Conservation (phyloP, 768 basidiomycete genomes). For the Boletellus sp. region DNA sequence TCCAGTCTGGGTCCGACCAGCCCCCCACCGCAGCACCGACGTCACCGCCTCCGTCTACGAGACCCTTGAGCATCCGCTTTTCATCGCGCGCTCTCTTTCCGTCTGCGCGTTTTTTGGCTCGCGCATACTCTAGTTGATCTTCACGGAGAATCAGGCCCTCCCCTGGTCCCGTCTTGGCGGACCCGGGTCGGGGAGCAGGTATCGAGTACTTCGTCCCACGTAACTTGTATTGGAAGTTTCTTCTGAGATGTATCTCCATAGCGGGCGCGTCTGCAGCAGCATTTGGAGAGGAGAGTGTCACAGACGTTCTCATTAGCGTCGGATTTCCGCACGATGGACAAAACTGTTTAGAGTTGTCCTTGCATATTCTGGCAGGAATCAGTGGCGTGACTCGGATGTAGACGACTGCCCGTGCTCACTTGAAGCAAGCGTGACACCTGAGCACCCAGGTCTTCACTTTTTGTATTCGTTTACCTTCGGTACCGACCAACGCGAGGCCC, state of each 20-base stretch:
- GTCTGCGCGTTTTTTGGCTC: constrained; percentile 76
- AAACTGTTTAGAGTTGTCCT: constrained; percentile 91
- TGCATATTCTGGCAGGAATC: constrained; percentile 70
- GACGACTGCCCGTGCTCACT: constrained; percentile 58
- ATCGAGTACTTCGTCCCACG: constrained; percentile 93
- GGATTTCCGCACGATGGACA: constrained; percentile 97
- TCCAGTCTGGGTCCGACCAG: constrained; percentile 97
- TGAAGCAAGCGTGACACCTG: constrained; percentile 98
- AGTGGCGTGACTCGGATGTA: background rate
- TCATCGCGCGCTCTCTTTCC: constrained; percentile 76
- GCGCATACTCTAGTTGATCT: constrained; percentile 85
- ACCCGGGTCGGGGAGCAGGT: constrained; percentile 84
- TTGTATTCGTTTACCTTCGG: constrained; percentile 86
- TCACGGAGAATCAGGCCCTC: constrained; percentile 87
- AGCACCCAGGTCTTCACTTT: constrained; percentile 95
- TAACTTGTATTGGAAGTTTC: constrained; percentile 90
- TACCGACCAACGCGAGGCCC: constrained; percentile 83
- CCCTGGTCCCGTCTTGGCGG: constrained; percentile 78
- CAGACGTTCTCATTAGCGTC: constrained; percentile 85
- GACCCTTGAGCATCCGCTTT: constrained; percentile 55
- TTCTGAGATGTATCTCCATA: constrained; percentile 89
- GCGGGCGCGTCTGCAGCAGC: constrained; percentile 58
- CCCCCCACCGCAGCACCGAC: constrained; percentile 57
- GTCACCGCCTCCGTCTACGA: constrained; percentile 48
- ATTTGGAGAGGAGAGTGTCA: constrained; percentile 71